phyloP scores from a whole-genome alignment of 768 basidiomycete species.

The Trametes coccinea region DNA sequence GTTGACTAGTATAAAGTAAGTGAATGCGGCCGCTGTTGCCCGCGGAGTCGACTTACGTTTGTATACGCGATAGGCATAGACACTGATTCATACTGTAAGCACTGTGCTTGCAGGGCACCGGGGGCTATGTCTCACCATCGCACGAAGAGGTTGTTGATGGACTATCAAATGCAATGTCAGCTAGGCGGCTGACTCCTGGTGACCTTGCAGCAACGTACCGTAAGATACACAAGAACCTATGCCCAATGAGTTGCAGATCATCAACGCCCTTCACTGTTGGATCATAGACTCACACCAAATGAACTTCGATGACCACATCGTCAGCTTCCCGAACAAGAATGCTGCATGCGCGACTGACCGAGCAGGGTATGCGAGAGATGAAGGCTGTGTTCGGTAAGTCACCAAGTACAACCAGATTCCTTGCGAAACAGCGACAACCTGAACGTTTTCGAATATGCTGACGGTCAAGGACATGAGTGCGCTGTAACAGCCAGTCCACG shows the following conservation, averaged over 20 bases:
- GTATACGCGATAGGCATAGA: slow-evolving; percentile 2
- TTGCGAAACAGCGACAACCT: background rate
- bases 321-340: too few species aligned
- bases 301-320: background rate
- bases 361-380: background rate
- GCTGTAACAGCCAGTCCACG: too few species aligned
- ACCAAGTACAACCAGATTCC: background rate
- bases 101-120: too few species aligned
- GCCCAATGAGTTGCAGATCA: too few species aligned
- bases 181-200: too few species aligned
- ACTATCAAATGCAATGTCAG: background rate
- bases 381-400: background rate
- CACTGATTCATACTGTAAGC: background rate
- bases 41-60: too few species aligned
- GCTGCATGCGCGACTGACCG: too few species aligned
- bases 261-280: too few species aligned
- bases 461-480: background rate
- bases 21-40: too few species aligned
- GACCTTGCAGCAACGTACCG: background rate
- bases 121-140: slow-evolving; percentile 2
- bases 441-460: background rate
- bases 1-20: too few species aligned
- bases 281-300: too few species aligned
- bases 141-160: slow-evolving; percentile 1
- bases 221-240: background rate